Base-by-base conservation (phyloP, 805 yeast genomes). In the Saccharomycopsis sp. region DNA sequence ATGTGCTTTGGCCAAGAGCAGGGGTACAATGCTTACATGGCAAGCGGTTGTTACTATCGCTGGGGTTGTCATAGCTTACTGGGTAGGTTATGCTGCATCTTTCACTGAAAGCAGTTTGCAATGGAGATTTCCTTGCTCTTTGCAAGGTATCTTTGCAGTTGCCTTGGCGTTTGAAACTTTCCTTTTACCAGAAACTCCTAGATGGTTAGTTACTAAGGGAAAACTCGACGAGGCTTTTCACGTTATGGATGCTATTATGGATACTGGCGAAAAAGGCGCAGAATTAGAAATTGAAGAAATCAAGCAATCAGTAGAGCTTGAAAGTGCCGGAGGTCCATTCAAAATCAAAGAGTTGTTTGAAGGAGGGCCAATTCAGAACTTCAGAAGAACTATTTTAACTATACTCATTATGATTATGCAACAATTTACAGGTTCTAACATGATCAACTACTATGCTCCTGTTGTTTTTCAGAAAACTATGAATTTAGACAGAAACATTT, bases 111-210 rank as follows among this genome's bases (percentile, higher is more conserved):
- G 63, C 43, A 59, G 65, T 24, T 17, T 52, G 16, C 65, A 77
- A 21, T 81, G 86, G 86, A 72, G 88, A 64, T 67, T 81, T 58
- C 87, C 87, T 13, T 71, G 81, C 45, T 79, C 81, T 3, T 63
- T 80, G 54, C 89, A 81, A 65, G 66, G 71, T 44, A 47, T 77
- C 20, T 77, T 79, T 53, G 73, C 76, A 1, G 20, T 37, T 17
- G 16, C 21, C 6, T 36, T 51, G 29, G 11, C 51, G n/a, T 16
- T 45, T 0, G 33, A 38, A 17, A 41, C 44, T 8, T 17, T 66
- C 3, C 52, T 56, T 20, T 41, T 53, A 50, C 77, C 77, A 32
- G 78, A 73, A 53, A 70, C 77, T 2, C 79, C 79, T 44, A 64
- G 78, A 62, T 73, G 78, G 75, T 67, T 74, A 53, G 59, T 72